phyloP scores from a whole-genome alignment of 306 rosid species.

The Inga laurina region DNA sequence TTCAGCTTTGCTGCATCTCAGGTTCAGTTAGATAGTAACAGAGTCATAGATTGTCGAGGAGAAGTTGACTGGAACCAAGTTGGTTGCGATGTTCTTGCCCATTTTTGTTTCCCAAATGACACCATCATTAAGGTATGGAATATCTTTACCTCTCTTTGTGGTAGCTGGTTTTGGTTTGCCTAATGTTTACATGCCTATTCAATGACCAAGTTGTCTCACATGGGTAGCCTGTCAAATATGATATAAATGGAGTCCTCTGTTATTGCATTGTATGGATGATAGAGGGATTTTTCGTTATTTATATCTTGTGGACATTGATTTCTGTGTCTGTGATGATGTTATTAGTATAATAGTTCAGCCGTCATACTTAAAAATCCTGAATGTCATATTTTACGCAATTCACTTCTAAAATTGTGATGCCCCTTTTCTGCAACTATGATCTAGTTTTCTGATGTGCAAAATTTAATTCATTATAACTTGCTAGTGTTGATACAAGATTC shows the following conservation, averaged over 20 bases:
- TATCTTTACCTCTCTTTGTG: constrained; percentile 15
- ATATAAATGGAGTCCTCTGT: constrained; percentile 13
- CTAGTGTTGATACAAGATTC: not conserved
- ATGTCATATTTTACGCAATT: not conserved
- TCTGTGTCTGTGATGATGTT: not conserved
- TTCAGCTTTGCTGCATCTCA: constrained; percentile 48
- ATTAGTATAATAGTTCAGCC: not conserved
- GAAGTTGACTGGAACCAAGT: constrained; percentile 66
- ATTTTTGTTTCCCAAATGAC: constrained; percentile 60
- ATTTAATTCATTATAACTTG: not conserved
- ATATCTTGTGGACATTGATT: not conserved
- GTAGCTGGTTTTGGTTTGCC: constrained; percentile 32
- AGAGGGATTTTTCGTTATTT: not conserved
- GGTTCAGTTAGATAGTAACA: constrained; percentile 36
- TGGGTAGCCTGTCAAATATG: constrained; percentile 11
- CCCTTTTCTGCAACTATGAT: not conserved
- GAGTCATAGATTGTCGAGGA: constrained; percentile 23
- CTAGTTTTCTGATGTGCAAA: not conserved
- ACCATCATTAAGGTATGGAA: constrained; percentile 70
- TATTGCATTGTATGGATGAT: not conserved
- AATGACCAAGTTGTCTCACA: not conserved
- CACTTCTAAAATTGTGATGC: not conserved
- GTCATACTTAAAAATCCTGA: not conserved
- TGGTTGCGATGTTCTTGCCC: constrained; percentile 57
- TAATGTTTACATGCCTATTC: constrained; percentile 38